phyloP scores from a whole-genome alignment of 2,329 filamentous ascomycete species.

The Trichoderma atrobrunneum region DNA sequence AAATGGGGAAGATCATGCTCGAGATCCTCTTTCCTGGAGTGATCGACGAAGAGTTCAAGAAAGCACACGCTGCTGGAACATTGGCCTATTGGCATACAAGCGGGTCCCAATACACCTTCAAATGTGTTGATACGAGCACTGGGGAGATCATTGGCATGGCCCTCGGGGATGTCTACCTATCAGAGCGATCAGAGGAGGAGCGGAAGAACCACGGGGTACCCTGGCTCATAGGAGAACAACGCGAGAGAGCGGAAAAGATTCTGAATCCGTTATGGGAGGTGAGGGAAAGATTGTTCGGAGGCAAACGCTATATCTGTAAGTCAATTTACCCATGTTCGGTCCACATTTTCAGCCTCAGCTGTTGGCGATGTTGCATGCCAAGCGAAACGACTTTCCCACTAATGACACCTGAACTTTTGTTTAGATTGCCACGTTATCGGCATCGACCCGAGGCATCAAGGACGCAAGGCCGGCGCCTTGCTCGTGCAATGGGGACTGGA shows the following conservation, averaged over 20 bases:
- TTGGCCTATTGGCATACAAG: constrained; percentile 39
- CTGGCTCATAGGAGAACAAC: constrained; percentile 45
- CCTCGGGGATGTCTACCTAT: constrained; percentile 45
- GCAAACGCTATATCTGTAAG: constrained; percentile 42
- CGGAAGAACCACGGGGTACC: constrained; percentile 43
- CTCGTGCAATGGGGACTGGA: constrained; percentile 43
- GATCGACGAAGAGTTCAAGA: constrained; percentile 39
- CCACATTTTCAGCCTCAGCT: constrained; percentile 11
- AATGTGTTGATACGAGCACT: constrained; percentile 44
- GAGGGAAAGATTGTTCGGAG: constrained; percentile 41
- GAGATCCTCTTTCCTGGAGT: constrained; percentile 41
- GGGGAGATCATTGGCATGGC: constrained; percentile 45
- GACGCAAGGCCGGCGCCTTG: constrained; percentile 40
- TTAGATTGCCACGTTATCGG: constrained; percentile 42
- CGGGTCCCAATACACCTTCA: constrained; percentile 45
- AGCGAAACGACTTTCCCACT: not conserved
- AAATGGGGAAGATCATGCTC: constrained; percentile 40
- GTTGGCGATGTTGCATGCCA: not conserved
- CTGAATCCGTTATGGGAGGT: constrained; percentile 42
- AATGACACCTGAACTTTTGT: not conserved
- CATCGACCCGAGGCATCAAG: constrained; percentile 43
- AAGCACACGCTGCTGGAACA: constrained; percentile 42
- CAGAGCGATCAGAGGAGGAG: constrained; percentile 39
- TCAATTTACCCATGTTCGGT: constrained; percentile 16
- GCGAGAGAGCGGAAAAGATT: constrained; percentile 42